Base-by-base conservation (phyloP, 1,139 yeast genomes). In the Saccharomyces pastorianus region DNA sequence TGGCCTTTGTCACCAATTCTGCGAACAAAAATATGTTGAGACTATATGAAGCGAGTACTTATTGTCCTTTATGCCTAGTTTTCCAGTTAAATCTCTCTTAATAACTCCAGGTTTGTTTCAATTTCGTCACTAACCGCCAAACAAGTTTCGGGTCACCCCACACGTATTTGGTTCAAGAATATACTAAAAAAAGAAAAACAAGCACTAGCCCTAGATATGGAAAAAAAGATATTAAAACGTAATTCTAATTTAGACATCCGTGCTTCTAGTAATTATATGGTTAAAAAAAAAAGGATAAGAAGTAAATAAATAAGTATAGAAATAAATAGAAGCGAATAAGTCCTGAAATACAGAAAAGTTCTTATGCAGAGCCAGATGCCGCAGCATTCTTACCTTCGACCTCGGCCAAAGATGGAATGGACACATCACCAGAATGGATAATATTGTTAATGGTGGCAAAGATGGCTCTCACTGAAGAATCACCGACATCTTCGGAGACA, bases 401-500 rank as follows among this genome's bases (percentile, higher is more conserved):
- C 5, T 56, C 57, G 50, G 25, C 44, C 44, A 20, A 20, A 17
- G 44, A 17, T 52, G 71, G 70, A 41, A 67, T 42, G 46, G 65
- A 48, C 8, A 67, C 61, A 50, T 65, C 70, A 46, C 71, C 72
- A 17, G 64, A 56, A 31, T 69, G 64, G 46, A 72, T 62, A 38
- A 74, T 61, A 53, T 67, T 66, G 65, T 89, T 90, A 58, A 89
- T 76, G 53, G 88, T 83, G 47, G 95, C 83, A 48, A 90, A 72
- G 55, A 91, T 78, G 17, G 97, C 88, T 64, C 83, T 80, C 73
- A 88, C 82, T 14, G 96, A 85, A 48, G 98, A 96, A 66, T 85
- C 89, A 32, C 95, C 85, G 47, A 90, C 96, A 77, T 93, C 98
- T 70, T 86, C 89, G 68, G 90, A 84, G 57, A 91, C 84, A 66